Conservation (phyloP, 164 flowering plant genomes). For the Vitis cinerea region DNA sequence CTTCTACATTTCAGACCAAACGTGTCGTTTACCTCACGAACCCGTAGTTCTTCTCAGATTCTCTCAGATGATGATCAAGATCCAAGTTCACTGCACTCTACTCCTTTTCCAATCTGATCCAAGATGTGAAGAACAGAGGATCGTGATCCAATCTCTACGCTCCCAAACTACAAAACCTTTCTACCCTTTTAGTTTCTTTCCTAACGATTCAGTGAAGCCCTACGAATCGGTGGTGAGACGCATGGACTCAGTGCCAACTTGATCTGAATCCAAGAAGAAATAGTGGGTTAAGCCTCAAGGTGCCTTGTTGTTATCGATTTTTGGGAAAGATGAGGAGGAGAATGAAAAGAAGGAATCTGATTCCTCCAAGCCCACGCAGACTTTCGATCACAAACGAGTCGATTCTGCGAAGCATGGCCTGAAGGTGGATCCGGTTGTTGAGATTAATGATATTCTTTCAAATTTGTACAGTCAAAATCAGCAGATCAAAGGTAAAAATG, state of each 20-base stretch:
- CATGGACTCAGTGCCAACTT: constrained; percentile 4
- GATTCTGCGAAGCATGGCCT: constrained; percentile 18
- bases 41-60: no score
- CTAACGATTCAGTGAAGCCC: not conserved
- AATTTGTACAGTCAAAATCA: constrained; percentile 35
- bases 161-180: not conserved
- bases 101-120: no score
- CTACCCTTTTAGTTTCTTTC: not conserved
- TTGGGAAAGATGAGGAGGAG: constrained; percentile 31
- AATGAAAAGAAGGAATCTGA: constrained; percentile 6
- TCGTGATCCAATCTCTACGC: not conserved
- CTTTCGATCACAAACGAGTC: constrained; percentile 6
- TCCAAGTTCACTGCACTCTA: no score
- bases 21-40: constrained; percentile 6
- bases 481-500: constrained; percentile 25
- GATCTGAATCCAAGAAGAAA: not conserved
- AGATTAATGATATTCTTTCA: constrained; percentile 39
- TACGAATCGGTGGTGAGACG: constrained; percentile 1
- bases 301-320: constrained; percentile 57
- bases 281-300: constrained; percentile 49
- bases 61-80: no score
- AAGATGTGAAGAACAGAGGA: no score
- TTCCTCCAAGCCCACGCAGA: not conserved
- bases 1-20: constrained; percentile 63
- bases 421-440: constrained; percentile 18